Evolutionary conservation across 2,329 filamentous ascomycete genomes (phyloP), one percentile per base, ranked within the genome.

Genomic region (Fusarium vanettenii): DNA sequence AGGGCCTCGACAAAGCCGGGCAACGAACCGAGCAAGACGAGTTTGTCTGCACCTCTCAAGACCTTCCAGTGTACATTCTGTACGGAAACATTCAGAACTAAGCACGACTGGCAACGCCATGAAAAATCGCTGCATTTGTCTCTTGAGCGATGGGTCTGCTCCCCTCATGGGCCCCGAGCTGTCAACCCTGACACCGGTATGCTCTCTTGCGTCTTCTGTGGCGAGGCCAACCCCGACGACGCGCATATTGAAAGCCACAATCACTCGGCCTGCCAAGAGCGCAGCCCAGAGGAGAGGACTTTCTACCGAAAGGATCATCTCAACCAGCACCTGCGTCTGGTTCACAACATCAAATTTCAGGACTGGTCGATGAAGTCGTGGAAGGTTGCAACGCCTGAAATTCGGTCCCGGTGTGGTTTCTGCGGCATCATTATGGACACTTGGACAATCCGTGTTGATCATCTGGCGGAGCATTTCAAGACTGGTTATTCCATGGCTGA

Each of bases 61-160:
- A 89, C 89, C 3, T 91, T 89, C 81, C 90, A 92, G 80, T 92
- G 91, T 80, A 92, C 91, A 71, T 92, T 92, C 85, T 92, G 91
- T 80, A 92, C 91, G 8, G 90, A 92, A 73, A 91, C 89, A 0
- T 92, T 92, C 81, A 86, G 90, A 74, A 92, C 90, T 5, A 92
- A 92, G 79, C 90, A 92, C 76, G 91, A 92, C 81, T 92, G 91
- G 91, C 90, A 92, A 77, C 86, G 92, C 68, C 92, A 94, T 79
- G 92, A 94, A 78, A 92, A 92, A 75, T 91, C 90, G 60, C 84
- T 91, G 73, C 92, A 89, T 80, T 82, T 89, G 76, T 94, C 89
- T 8, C 88, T 92, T 0, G 91, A 90, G 83, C 87, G 87, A 66
- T 94, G 88, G 92, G 89, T 91, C 69, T 94, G 89, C 78, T 87